Conservation (phyloP, 2,329 filamentous ascomycete species). For the Thermomyces lanuginosus region DNA sequence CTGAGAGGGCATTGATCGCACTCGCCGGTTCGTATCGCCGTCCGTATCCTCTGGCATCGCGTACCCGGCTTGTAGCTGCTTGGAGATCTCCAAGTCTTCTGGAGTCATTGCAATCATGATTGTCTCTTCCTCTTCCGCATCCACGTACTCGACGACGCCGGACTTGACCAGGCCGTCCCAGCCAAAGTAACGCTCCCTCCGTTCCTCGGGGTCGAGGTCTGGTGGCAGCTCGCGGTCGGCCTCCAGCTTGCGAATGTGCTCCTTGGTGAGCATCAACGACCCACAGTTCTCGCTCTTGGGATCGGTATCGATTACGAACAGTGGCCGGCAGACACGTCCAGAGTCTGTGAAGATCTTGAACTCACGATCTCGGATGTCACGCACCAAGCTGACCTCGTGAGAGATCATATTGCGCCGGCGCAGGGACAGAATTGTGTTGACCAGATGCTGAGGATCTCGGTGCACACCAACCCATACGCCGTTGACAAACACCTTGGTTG, state of each 20-base stretch:
- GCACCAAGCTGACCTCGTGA: conserved; percentile 82
- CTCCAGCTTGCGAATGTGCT: conserved; percentile 63
- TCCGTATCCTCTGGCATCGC: conserved; percentile 42
- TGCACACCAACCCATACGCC: conserved; percentile 97
- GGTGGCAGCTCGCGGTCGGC: conserved; percentile 51
- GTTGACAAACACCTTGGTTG: conserved; percentile 96
- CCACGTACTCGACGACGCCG: conserved; percentile 87
- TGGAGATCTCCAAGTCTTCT: conserved; percentile 71
- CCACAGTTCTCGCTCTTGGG: conserved; percentile 57
- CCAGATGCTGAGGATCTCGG: conserved; percentile 70
- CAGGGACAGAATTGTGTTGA: conserved; percentile 59
- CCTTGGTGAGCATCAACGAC: conserved; percentile 64
- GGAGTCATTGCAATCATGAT: conserved; percentile 99
- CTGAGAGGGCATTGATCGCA: conserved; percentile 76
- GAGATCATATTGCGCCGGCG: conserved; percentile 70
- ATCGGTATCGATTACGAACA: conserved; percentile 87
- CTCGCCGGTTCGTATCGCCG: conserved; percentile 62
- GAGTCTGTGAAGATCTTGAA: conserved; percentile 98
- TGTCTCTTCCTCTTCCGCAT: conserved; percentile 95
- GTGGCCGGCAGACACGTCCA: conserved; percentile 79
- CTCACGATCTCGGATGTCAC: conserved; percentile 91
- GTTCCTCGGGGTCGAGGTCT: conserved; percentile 43
- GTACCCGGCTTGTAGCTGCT: conserved; percentile 51
- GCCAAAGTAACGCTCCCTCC: conserved; percentile 50
- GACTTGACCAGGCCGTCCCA: conserved; percentile 75